Base-by-base conservation (phyloP, 1,284 basidiomycete species). In the Cutaneotrichosporon sp. region DNA sequence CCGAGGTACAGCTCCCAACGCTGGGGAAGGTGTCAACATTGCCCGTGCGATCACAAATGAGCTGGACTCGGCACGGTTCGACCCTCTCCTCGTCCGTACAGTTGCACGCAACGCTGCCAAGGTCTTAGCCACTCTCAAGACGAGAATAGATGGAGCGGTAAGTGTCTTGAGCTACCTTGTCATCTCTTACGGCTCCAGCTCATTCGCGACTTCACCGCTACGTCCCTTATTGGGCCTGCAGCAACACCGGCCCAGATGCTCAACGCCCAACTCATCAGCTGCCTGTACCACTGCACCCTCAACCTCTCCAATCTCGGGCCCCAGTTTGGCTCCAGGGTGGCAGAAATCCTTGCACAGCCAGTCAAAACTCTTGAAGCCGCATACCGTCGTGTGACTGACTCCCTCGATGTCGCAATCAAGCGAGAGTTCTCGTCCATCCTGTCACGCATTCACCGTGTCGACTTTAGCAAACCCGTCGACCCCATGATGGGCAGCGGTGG, bases 1-100 rank as follows among this genome's bases (percentile, higher is more conserved):
- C 5, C 67, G 79, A 12, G 81, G 87, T 11, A 71, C 79, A 1
- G 84, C 88, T 1, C 89, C 91, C 0, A 83, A 85, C 0, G 78
- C 82, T 31, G 80, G 78, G 27, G 90, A 94, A 51, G 92, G 88
- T 4, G 76, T 84, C 5, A 84, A 82, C 48, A 79, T 92, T 29
- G 84, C 87, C 1, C 80, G 91, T 10, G 80, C 82, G 0, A 78
- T 93, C 32, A 82, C 83, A 16, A 97, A 97, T 69, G 92, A 96
- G 68, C 80, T 97, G 3, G 93, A 97, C 71, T 84, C 89, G 2
- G 91, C 90, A 3, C 82, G 87, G 52, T 97, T 96, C 68, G 93
- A 97, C 72, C 93, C 93, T 0, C 68, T 97, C 26, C 78, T 97
- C 8, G 82, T 90, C 6, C 80, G 81, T 51, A 81, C 82, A 2